Conservation (phyloP, 2,329 filamentous ascomycete species). For the Paracamarosporium sp. region DNA sequence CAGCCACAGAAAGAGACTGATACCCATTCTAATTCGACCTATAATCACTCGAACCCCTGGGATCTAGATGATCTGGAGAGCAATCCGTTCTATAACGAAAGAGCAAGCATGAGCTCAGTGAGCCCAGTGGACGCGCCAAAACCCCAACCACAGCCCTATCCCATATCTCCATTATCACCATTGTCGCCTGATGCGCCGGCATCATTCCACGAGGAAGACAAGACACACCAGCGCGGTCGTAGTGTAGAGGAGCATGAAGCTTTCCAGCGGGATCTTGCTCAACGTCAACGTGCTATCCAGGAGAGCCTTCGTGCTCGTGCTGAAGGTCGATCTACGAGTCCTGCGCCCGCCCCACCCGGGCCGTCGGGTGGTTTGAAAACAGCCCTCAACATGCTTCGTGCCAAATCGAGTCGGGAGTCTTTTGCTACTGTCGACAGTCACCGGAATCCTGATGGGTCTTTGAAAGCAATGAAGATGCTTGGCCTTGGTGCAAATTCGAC, state of each 20-base stretch:
- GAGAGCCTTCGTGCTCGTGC: slow-evolving; percentile 75
- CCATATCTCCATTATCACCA: slow-evolving; percentile 12
- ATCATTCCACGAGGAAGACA: slow-evolving; percentile 51
- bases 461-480: slow-evolving; percentile 68
- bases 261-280: slow-evolving; percentile 75
- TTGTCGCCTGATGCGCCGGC: slow-evolving; percentile 50
- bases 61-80: slow-evolving; percentile 59
- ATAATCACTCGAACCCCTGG: slow-evolving; percentile 62
- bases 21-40: slow-evolving; percentile 55
- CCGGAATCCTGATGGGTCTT: slow-evolving; percentile 48
- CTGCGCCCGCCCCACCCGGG: slow-evolving; percentile 33
- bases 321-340: slow-evolving; percentile 53
- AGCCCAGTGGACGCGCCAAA: slow-evolving; percentile 42
- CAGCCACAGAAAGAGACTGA: slow-evolving; percentile 42
- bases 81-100: slow-evolving; percentile 45
- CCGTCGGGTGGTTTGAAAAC: slow-evolving; percentile 53
- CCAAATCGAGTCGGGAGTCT: slow-evolving; percentile 73
- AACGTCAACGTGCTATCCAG: slow-evolving; percentile 73
- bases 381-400: slow-evolving; percentile 69
- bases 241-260: slow-evolving; percentile 69
- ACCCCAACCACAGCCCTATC: slow-evolving; percentile 16
- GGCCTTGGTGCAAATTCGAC: slow-evolving; percentile 57
- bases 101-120: slow-evolving; percentile 42
- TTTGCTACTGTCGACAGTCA: slow-evolving; percentile 56
- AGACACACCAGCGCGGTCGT: slow-evolving; percentile 55